Percentiles rank a stretch among this genome's conserved stretches.
These are phyloP conservation scores for Setaria italica DNA, from an alignment of 202 grass and related monocot species.

Conservation along the genomic window DNA sequence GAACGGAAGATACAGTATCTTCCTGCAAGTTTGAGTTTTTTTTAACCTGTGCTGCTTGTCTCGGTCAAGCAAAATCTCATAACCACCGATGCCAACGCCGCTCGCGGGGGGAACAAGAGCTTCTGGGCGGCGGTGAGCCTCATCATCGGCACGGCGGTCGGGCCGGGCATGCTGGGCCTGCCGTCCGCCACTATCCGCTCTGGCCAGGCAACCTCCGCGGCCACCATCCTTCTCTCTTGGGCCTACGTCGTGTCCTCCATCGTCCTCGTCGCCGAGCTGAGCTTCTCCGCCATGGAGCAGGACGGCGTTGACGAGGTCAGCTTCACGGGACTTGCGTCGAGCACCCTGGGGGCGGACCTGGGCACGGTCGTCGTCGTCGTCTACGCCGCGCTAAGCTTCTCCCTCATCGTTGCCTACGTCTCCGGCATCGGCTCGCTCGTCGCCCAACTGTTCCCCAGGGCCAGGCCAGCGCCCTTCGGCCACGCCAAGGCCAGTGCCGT, in stretches of 20 bases:
- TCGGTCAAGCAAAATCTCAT: too few relatives aligned
- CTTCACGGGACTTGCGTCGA: slow-evolving; percentile 85
- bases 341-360: slow-evolving; percentile 58
- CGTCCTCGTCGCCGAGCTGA: slow-evolving; percentile 78
- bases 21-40: too few relatives aligned
- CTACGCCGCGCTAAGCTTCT: slow-evolving; percentile 82
- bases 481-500: too few relatives aligned
- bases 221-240: slow-evolving; percentile 72
- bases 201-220: slow-evolving; percentile 60
- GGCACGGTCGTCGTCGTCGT: slow-evolving; percentile 63
- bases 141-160: slow-evolving; percentile 79
- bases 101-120: slow-evolving; percentile 45
- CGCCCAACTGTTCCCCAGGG: slow-evolving; percentile 55
- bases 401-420: slow-evolving; percentile 74
- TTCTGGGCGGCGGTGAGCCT: slow-evolving; percentile 85
- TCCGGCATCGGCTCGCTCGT: slow-evolving; percentile 74
- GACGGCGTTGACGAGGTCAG: slow-evolving; percentile 67
- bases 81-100: background rate
- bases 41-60: too few relatives aligned
- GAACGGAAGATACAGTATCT: too few relatives aligned
- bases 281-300: slow-evolving; percentile 70
- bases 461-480: background rate
- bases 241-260: slow-evolving; percentile 83
- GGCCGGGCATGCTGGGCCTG: slow-evolving; percentile 83
- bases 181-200: slow-evolving; percentile 81